Base-by-base conservation (phyloP, 768 basidiomycete species). In the Boletellus sp. region DNA sequence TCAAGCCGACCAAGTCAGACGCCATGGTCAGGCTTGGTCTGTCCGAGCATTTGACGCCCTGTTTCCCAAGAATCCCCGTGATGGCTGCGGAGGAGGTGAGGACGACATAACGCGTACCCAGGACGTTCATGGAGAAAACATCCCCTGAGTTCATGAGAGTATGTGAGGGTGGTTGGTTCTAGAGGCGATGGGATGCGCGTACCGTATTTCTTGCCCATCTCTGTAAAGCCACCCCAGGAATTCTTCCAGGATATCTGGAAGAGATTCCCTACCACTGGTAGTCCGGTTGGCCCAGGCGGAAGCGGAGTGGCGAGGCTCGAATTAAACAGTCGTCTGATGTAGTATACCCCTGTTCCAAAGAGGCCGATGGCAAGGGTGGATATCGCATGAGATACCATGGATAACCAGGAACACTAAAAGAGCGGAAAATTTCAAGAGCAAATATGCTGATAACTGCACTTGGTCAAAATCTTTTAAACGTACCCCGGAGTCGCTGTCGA, bases 151-250 rank as follows among this genome's bases (percentile, higher is more conserved):
- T 61, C 44, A 74, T 46, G 49, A 23, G 40, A 11, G n/a, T n/a
- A n/a, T n/a, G n/a, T 34, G 46, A 12, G 3, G 8, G 26, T 3
- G 22, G 7, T 13, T 26, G 22, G 16, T 24, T 48, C 42, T 19
- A 16, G 32, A 28, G 17, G 41, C n/a, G 9, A 23, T 19, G 16
- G 2, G 5, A 37, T 37, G 35, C 12, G 55, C 71, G 23, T 53
- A 74, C 82, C 82, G 54, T 75, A 84, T 61, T 65, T 66, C 53
- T 78, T 73, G 3, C 78, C 74, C 76, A 83, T 77, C n/a, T 71
- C 67, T n/a, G 77, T 68, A 54, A 80, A 82, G 0, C 72, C 76
- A 16, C 76, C 50, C 80, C 80, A 83, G 50, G 73, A 74, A 53
- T 73, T 67, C 31, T 72, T 70, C 12, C 63, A 59, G 26, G 81